phyloP scores from a whole-genome alignment of 371 early-diverging fungal genomes.

The Coemansia sp. region DNA sequence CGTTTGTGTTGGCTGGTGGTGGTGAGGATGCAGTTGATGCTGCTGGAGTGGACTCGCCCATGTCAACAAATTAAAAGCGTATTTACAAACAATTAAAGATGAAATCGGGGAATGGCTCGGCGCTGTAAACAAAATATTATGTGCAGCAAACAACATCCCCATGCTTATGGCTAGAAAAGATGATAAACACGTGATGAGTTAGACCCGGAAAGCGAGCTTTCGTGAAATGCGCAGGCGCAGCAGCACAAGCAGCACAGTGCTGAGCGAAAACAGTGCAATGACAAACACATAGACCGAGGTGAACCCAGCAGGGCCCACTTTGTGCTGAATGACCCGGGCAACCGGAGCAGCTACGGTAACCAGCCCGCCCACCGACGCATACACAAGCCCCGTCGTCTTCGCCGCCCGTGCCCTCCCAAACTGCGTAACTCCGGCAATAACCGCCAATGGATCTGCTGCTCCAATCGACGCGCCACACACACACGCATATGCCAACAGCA shows the following conservation, averaged over 20 bases:
- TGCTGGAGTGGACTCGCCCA: constrained; percentile 4
- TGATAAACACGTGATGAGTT: neutral
- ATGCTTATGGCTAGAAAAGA: neutral
- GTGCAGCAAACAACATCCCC: neutral
- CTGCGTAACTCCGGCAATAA: constrained; percentile 38
- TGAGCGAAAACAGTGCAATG: constrained; percentile 16
- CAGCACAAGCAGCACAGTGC: constrained; percentile 23
- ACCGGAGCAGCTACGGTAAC: constrained; percentile 29
- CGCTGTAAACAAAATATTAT: neutral
- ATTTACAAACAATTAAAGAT: neutral
- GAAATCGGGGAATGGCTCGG: neutral
- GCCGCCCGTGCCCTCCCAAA: constrained; percentile 30
- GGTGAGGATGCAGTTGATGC: neutral
- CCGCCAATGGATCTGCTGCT: constrained; percentile 40
- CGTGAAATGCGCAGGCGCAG: constrained; percentile 32
- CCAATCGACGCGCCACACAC: constrained; percentile 46
- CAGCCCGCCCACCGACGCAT: constrained; percentile 38
- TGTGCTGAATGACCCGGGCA: constrained; percentile 22
- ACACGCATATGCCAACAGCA: constrained; percentile 36
- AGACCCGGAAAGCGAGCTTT: constrained; percentile 5
- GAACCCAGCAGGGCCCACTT: constrained; percentile 10
- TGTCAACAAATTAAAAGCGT: neutral
- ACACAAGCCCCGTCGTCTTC: constrained; percentile 23
- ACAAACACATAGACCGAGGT: constrained; percentile 18
- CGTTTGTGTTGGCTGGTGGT: neutral